Conservation (phyloP, 2,329 filamentous ascomycete species). For the Penicillium sp. region DNA sequence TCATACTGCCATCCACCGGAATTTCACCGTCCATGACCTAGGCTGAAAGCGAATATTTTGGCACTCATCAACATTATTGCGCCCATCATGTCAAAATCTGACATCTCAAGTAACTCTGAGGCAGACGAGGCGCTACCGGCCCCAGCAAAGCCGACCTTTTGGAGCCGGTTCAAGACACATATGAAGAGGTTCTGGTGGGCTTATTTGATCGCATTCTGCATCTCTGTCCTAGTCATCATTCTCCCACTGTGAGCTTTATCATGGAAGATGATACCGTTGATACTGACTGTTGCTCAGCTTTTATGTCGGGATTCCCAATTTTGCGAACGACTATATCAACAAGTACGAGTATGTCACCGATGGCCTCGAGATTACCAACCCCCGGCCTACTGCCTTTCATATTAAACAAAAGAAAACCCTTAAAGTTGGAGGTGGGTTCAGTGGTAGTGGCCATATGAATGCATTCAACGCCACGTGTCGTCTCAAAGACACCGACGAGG, state of each 20-base stretch:
- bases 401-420: constrained; percentile 22
- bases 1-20: not conserved
- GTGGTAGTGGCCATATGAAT: constrained; percentile 24
- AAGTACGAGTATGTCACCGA: constrained; percentile 23
- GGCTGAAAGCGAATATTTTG: not conserved
- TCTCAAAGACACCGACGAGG: constrained; percentile 10
- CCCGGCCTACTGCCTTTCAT: constrained; percentile 25
- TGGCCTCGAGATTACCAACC: constrained; percentile 27
- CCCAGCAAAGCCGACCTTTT: constrained; percentile 16
- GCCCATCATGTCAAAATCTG: constrained; percentile 22
- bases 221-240: constrained; percentile 22
- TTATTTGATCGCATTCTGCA: constrained; percentile 23
- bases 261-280: not conserved
- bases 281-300: constrained; percentile 14
- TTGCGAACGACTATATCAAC: constrained; percentile 29
- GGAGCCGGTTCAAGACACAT: constrained; percentile 24
- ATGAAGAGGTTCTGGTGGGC: constrained; percentile 32
- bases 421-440: constrained; percentile 20
- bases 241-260: constrained; percentile 23
- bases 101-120: constrained; percentile 15
- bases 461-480: constrained; percentile 26
- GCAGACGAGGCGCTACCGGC: constrained; percentile 1
- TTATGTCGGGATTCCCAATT: constrained; percentile 28
- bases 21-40: not conserved
- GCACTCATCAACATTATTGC: not conserved